Evolutionary conservation across 352 stramenopile genomes (phyloP).

Genomic region (Phytophthora podocarpi): DNA sequence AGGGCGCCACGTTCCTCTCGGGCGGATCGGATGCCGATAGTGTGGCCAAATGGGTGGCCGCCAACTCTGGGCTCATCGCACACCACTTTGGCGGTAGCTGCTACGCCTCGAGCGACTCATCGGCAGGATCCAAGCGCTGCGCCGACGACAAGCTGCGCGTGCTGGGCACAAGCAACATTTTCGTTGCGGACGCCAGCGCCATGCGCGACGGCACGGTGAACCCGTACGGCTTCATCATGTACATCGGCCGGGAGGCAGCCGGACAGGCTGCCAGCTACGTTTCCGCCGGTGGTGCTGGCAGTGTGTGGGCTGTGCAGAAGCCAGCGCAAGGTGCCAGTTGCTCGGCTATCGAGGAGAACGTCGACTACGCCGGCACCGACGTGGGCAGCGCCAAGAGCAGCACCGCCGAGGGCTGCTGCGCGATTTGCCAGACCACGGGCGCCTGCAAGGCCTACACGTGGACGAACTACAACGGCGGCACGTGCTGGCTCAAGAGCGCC

Average conservation of each 20-base stretch:
- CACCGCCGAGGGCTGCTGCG: slow-evolving; percentile 34
- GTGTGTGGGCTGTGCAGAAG: slow-evolving; percentile 14
- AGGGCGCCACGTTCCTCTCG: slow-evolving; percentile 59
- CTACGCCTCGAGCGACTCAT: slow-evolving; percentile 62
- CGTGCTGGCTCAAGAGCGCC: slow-evolving; percentile 51
- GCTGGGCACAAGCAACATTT: slow-evolving; percentile 71
- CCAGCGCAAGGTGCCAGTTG: slow-evolving; percentile 15
- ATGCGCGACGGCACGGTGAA: slow-evolving; percentile 73
- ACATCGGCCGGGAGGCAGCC: slow-evolving; percentile 60
- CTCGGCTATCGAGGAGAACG: slow-evolving; percentile 38
- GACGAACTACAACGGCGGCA: slow-evolving; percentile 47
- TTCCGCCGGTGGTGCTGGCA: slow-evolving; percentile 15
- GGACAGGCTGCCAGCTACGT: slow-evolving; percentile 47
- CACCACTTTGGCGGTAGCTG: slow-evolving; percentile 78
- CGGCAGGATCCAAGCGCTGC: slow-evolving; percentile 48
- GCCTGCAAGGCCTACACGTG: slow-evolving; percentile 47
- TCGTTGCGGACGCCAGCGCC: slow-evolving; percentile 59
- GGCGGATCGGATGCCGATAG: slow-evolving; percentile 30
- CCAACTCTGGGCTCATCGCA: slow-evolving; percentile 32
- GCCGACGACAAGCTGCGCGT: slow-evolving; percentile 66
- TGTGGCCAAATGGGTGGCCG: slow-evolving; percentile 49
- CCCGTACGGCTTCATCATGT: slow-evolving; percentile 80
- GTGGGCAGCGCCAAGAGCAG: slow-evolving; percentile 22
- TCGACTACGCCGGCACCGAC: slow-evolving; percentile 39
- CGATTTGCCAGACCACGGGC: slow-evolving; percentile 25